Base-by-base conservation (phyloP, 1,139 yeast species). In the Entelexis paramagnoliae region DNA sequence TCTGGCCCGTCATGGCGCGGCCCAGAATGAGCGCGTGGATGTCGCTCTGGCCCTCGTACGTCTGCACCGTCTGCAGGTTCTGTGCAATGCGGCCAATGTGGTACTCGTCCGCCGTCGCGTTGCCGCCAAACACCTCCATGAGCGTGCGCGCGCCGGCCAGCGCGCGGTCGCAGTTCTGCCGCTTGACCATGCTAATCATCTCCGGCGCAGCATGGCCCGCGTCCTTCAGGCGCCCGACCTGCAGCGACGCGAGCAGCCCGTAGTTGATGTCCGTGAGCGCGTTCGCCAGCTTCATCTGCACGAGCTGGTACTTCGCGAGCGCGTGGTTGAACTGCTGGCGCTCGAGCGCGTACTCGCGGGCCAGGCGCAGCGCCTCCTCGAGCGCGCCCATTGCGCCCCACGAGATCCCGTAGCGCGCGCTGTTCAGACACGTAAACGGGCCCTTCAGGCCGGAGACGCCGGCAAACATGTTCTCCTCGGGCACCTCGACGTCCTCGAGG, bases 341-440 rank as follows among this genome's bases (percentile, higher is more conserved):
- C 38, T 71, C 75, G 42, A 71, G 60, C 8, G 73, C 57, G 57
- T 71, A 72, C 46, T 61, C 61, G 45, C 75, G 64, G 3, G 75
- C 65, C 20, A 69, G 60, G 35, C 61, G 63, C 46, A 71, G 59
- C 4, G 73, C 65, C 51, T 68, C 73, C 57, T 71, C 75, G 39
- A 71, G 62, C 2, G 75, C 75, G 32, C 75, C 75, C 62, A 71
- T 68, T 16, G 70, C 63, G 43, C 75, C 75, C 73, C 74, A 71
- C 8, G 74, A 68, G 53, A 71, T 71, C 14, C 75, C 75, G 51
- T 64, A 69, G 30, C 75, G 66, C 11, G 75, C 75, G 54, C 70
- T 66, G 60, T 71, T 71, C 40, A 71, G 63, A 50, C 75, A 71
- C 10, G 74, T 66, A 59, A 71, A 71, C 19, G 75, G 75, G 10